phyloP scores from a whole-genome alignment of 345 rosid species.

The Psidium friedrichsthalianum region DNA sequence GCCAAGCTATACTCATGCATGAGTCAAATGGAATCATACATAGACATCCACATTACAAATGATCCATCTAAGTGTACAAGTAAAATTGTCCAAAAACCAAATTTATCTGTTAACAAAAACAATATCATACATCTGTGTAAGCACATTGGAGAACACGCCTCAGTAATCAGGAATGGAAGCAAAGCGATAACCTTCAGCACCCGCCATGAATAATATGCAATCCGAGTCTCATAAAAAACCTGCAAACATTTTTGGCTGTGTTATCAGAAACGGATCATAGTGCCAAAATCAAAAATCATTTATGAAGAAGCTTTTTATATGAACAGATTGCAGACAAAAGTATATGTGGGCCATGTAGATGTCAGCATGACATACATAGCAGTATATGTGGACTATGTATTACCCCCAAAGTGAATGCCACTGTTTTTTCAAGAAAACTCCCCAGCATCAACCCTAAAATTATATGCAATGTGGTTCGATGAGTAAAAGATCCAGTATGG shows the following conservation, averaged over 20 bases:
- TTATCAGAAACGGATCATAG: not conserved
- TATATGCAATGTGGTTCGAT: not conserved
- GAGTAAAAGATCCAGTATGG: not conserved
- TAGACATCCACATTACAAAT: not conserved
- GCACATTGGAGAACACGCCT: not conserved
- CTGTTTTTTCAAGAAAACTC: not conserved
- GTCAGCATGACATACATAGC: not conserved
- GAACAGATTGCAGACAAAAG: not conserved
- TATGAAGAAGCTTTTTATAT: not conserved
- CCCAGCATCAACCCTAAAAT: not conserved
- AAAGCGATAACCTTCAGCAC: slow-evolving; percentile 68
- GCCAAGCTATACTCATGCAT: not conserved
- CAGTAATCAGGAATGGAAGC: slow-evolving; percentile 73
- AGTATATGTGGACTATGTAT: not conserved
- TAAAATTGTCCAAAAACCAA: not conserved
- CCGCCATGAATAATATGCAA: slow-evolving; percentile 90
- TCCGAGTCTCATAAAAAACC: slow-evolving; percentile 83
- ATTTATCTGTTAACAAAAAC: not conserved
- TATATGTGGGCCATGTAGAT: not conserved
- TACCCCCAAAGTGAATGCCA: not conserved
- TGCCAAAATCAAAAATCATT: not conserved
- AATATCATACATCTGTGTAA: not conserved
- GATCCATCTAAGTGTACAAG: not conserved
- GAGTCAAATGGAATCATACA: not conserved
- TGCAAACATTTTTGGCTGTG: slow-evolving; percentile 11